These are phyloP conservation scores for Ophiocordyceps robertsii DNA, from an alignment of 2,329 filamentous ascomycete genomes.

Conservation along the genomic window DNA sequence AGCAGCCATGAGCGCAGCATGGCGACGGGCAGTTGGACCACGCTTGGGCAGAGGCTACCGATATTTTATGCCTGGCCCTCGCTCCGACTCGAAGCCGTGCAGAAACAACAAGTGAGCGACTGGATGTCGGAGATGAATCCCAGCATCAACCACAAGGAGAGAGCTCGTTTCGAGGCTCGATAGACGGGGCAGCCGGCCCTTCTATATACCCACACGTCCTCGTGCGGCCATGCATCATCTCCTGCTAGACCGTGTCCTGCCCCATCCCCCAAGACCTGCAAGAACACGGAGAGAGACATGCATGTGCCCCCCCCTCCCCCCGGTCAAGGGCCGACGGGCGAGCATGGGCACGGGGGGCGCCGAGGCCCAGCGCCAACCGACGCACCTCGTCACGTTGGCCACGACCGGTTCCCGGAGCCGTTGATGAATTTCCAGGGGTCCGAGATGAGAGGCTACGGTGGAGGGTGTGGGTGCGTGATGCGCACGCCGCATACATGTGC, in stretches of 20 bases:
- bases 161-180: no score
- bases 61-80: neutral
- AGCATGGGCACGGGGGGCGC: neutral
- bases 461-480: neutral
- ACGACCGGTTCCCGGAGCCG: neutral
- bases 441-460: neutral
- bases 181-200: neutral
- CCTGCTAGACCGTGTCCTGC: no score
- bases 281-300: neutral
- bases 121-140: no score
- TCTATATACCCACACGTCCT: neutral
- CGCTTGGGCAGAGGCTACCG: neutral
- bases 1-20: slow-evolving; percentile 8
- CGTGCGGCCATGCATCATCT: no score
- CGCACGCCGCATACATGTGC: no score
- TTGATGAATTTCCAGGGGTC: neutral
- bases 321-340: neutral
- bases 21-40: neutral
- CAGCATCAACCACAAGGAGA: no score
- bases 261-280: neutral
- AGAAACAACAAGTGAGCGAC: no score
- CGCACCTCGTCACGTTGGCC: neutral
- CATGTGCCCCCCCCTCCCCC: neutral
- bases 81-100: no score
- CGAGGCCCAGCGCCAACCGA: neutral